Evolutionary conservation across 2,329 filamentous ascomycete genomes (phyloP).

Genomic region (Boeremia exigua): DNA sequence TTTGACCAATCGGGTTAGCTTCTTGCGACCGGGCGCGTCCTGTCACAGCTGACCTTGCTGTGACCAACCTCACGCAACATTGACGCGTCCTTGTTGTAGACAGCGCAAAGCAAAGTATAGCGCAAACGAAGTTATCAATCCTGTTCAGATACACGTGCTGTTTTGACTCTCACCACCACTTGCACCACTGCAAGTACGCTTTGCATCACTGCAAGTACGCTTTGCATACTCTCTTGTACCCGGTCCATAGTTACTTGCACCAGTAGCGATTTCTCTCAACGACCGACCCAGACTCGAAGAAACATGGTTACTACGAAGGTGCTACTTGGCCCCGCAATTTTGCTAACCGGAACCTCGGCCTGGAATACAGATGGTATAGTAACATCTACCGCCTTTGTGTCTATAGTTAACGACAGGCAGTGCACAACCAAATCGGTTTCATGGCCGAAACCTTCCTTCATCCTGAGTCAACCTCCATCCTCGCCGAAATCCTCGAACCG

Average conservation of each 20-base stretch:
- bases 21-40: slow-evolving; percentile 1
- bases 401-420: slow-evolving; percentile 24
- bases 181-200: background rate
- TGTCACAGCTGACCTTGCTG: slow-evolving; percentile 10
- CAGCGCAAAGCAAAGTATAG: background rate
- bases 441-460: slow-evolving; percentile 48
- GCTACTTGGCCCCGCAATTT: slow-evolving; percentile 9
- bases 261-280: background rate
- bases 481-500: slow-evolving; percentile 47
- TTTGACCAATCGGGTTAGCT: background rate
- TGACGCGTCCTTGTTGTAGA: background rate
- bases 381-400: background rate
- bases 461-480: slow-evolving; percentile 38
- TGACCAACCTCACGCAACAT: background rate
- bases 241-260: background rate
- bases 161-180: background rate
- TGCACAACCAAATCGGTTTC: slow-evolving; percentile 52
- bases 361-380: slow-evolving; percentile 45
- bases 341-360: slow-evolving; percentile 24
- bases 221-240: background rate
- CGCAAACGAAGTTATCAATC: background rate
- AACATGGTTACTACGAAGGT: background rate
- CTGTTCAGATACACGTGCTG: background rate
- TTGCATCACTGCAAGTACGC: background rate
- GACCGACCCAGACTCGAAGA: background rate